phyloP scores from a whole-genome alignment of 2,329 filamentous ascomycete species.

The Curvularia sp. region DNA sequence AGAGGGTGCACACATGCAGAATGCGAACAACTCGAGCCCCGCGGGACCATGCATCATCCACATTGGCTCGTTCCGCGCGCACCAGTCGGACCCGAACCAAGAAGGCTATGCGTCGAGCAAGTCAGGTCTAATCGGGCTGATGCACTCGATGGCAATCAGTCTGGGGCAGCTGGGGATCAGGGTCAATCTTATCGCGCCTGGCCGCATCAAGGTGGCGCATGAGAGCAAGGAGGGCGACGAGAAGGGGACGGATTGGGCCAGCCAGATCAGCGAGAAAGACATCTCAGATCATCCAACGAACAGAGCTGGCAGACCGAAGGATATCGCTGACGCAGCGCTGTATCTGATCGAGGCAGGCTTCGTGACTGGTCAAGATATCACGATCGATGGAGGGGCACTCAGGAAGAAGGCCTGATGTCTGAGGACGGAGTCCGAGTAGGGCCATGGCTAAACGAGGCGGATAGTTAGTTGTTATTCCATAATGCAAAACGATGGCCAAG shows the following conservation, averaged over 20 bases:
- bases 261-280: conserved; percentile 51
- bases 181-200: conserved; percentile 59
- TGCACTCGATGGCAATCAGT: conserved; percentile 60
- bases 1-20: conserved; percentile 36
- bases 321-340: conserved; percentile 55
- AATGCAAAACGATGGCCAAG: conserved; percentile 7
- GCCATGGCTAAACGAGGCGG: background rate
- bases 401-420: conserved; percentile 38
- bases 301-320: conserved; percentile 55
- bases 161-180: conserved; percentile 55
- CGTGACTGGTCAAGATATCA: conserved; percentile 50
- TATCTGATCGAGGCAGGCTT: conserved; percentile 53
- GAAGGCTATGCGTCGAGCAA: conserved; percentile 62
- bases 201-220: conserved; percentile 57
- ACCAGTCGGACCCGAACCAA: conserved; percentile 57
- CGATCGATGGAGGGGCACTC: conserved; percentile 49
- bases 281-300: conserved; percentile 55
- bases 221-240: conserved; percentile 57
- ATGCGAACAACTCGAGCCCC: conserved; percentile 28
- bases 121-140: conserved; percentile 60
- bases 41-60: conserved; percentile 58
- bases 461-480: background rate
- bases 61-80: conserved; percentile 57
- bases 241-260: conserved; percentile 51
- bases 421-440: background rate